A percentile compares a stretch with the other conserved stretches of the same genome.
These are phyloP conservation scores for Amaranthus hypochondriacus DNA, from an alignment of 148 eudicot species.

Conservation along the genomic window DNA sequence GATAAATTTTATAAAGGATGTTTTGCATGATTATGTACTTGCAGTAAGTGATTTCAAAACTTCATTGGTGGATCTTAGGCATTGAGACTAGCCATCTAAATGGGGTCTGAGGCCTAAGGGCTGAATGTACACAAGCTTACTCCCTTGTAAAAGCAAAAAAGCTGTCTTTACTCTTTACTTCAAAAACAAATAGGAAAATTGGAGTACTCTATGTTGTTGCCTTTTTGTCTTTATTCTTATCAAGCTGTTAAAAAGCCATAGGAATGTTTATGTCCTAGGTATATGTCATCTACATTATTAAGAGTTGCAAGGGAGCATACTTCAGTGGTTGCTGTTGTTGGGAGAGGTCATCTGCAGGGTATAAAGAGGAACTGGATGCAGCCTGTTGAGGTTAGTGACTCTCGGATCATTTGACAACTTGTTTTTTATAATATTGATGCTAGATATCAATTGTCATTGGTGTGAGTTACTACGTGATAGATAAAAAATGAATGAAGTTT, in stretches of 20 bases:
- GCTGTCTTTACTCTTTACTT: too few relatives aligned
- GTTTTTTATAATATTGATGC: not conserved
- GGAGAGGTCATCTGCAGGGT: constrained; percentile 92
- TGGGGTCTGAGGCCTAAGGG: too few relatives aligned
- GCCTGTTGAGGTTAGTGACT: constrained; percentile 69
- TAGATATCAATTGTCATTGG: not conserved
- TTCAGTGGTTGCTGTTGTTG: constrained; percentile 97
- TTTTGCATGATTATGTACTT: not conserved
- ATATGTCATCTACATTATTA: constrained; percentile 76
- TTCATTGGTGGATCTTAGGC: not conserved
- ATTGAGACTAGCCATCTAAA: not conserved
- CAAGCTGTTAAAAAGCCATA: not conserved
- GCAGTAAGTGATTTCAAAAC: not conserved
- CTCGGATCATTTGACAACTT: not conserved
- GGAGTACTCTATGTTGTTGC: not conserved
- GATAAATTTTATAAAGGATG: not conserved
- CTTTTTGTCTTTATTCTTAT: not conserved
- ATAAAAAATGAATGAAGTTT: not conserved
- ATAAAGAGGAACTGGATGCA: constrained; percentile 78
- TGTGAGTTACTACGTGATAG: not conserved
- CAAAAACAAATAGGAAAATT: not conserved
- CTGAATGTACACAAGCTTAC: too few relatives aligned
- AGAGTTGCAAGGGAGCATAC: constrained; percentile 68
- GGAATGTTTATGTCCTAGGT: constrained; percentile 39
- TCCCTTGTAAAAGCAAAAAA: too few relatives aligned